Base-by-base conservation (phyloP, 2,329 filamentous ascomycete species). In the Cordyceps militaris region DNA sequence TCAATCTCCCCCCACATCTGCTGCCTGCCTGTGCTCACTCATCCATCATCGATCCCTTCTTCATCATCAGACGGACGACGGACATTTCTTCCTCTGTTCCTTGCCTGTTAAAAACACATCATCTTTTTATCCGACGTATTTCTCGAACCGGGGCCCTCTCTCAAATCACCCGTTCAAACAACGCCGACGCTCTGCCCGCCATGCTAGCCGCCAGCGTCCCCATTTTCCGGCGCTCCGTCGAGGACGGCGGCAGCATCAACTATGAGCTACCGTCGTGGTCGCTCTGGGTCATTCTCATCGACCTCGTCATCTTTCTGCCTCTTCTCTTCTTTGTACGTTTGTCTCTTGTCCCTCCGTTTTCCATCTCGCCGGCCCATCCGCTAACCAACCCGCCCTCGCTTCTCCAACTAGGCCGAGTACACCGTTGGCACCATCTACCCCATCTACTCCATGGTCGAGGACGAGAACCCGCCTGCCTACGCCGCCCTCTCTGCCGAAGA, bases 381-480 rank as follows among this genome's bases (percentile, higher is more conserved):
- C 53, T 48, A 48, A 56, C 51, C 51, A 36, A 42, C n/a, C 13
- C 19, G 3, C 36, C 16, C 2, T n/a, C 38, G 38, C 14, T 36
- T n/a, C 2, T 23, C 7, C 14, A 7, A 11, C 21, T 53, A 82
- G 79, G 63, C 77, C 61, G 64, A 68, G 57, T 84, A 84, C 71
- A 79, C 79, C 10, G 67, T 84, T 51, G 67, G 72, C 55, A 69
- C 70, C 57, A 66, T 84, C 64, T 80, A 77, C 66, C 76, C 80
- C 46, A 75, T 78, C 56, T 75, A 84, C 60, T 79, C 81, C 67
- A 82, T 83, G 61, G 70, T 84, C 63, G 81, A 84, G 65, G 79
- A 84, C 69, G 79, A 82, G 53, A 76, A 76, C 55, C 78, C 80
- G 51, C 79, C 80, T 5, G 74, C 75, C 28, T 84, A 83, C 70